Evolutionary conservation across 1,284 basidiomycete genomes (phyloP).

Genomic region (Phaffia rhodozyma): DNA sequence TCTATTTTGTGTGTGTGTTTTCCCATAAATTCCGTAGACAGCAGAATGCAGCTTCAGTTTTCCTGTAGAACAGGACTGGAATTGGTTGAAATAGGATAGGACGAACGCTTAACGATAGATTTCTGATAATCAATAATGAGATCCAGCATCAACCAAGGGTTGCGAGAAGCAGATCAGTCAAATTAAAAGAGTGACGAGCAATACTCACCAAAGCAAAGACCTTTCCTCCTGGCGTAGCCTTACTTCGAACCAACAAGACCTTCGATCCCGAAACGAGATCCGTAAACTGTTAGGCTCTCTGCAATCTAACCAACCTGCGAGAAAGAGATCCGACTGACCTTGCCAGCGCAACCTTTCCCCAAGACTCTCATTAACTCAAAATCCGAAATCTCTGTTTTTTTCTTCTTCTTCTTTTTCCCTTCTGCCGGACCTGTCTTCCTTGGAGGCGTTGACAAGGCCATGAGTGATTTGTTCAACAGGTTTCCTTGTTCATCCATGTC

Average conservation of each 20-base stretch:
- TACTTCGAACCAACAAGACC: conserved; percentile 60
- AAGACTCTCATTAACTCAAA: conserved; percentile 93
- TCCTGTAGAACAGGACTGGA: background rate
- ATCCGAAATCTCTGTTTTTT: conserved; percentile 66
- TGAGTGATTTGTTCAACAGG: too few relatives aligned
- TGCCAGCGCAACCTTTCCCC: conserved; percentile 91
- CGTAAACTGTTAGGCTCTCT: background rate
- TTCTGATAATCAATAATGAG: conserved; percentile 46
- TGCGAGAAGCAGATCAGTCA: background rate
- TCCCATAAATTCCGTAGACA: background rate
- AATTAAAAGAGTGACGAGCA: background rate
- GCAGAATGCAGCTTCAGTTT: background rate
- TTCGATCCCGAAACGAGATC: conserved; percentile 17
- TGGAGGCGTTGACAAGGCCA: too few relatives aligned
- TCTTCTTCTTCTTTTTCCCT: conserved; percentile 26
- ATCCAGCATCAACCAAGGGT: background rate
- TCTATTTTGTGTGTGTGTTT: background rate
- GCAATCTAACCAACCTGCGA: background rate
- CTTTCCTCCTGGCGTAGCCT: conserved; percentile 34
- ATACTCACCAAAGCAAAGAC: background rate
- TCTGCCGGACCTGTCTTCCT: background rate
- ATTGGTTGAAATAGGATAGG: conserved; percentile 14
- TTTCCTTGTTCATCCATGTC: too few relatives aligned
- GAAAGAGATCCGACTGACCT: conserved; percentile 37
- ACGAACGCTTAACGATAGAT: conserved; percentile 74